phyloP scores from a whole-genome alignment of 352 stramenopile species.

The Phytopythium cucurbitacearum region DNA sequence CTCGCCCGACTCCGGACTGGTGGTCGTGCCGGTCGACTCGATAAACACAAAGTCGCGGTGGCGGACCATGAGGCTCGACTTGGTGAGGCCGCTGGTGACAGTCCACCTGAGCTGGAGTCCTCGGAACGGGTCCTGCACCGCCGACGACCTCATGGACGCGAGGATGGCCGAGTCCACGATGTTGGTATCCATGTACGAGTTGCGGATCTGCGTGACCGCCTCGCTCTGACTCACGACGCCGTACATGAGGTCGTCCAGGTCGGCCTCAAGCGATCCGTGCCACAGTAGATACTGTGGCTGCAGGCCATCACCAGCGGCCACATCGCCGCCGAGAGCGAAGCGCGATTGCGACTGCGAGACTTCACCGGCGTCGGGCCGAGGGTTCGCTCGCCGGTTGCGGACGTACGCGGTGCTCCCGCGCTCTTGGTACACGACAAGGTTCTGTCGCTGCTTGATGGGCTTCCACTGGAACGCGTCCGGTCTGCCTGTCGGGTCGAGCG shows the following conservation, averaged over 20 bases:
- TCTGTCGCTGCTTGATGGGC: constrained; percentile 21
- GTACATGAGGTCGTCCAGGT: constrained; percentile 34
- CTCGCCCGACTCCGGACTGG: constrained; percentile 13
- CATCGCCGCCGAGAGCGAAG: not conserved
- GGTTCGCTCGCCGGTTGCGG: not conserved
- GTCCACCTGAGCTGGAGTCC: constrained; percentile 25
- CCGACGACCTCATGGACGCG: constrained; percentile 11
- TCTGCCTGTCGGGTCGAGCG: constrained; percentile 14
- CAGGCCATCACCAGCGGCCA: constrained; percentile 3
- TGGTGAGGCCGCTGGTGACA: constrained; percentile 14
- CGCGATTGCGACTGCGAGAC: constrained; percentile 2
- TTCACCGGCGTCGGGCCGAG: not conserved
- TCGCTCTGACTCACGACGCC: constrained; percentile 25
- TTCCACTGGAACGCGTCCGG: constrained; percentile 23
- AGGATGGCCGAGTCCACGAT: constrained; percentile 24
- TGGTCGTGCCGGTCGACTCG: constrained; percentile 30
- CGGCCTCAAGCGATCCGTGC: constrained; percentile 22
- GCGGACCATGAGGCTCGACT: constrained; percentile 19
- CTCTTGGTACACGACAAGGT: constrained; percentile 22
- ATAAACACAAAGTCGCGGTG: constrained; percentile 46
- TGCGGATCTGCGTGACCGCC: constrained; percentile 20
- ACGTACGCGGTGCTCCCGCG: not conserved
- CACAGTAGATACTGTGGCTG: constrained; percentile 18
- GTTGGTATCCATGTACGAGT: constrained; percentile 20
- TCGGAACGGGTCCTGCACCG: constrained; percentile 18